phyloP scores from a whole-genome alignment of 2,329 filamentous ascomycete species.

The Aspergillus tamarii region DNA sequence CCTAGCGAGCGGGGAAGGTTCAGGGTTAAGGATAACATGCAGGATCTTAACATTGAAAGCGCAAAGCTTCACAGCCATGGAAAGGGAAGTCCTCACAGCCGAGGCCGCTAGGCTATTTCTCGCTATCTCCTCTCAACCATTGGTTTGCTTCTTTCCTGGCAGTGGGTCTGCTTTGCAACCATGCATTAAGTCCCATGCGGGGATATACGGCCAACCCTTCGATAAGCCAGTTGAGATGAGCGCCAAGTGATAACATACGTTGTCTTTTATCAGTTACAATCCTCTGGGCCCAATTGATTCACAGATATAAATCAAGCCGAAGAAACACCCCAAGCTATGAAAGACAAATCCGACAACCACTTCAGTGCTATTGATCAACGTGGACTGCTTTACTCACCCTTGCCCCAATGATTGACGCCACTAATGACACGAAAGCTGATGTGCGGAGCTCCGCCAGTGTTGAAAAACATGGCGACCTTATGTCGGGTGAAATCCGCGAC shows the following conservation, averaged over 20 bases:
- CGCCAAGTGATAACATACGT: conserved; percentile 13
- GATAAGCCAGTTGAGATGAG: background rate
- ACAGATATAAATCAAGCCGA: background rate
- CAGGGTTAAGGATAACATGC: background rate
- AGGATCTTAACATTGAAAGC: background rate
- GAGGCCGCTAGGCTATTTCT: background rate
- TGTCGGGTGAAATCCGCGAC: conserved; percentile 35
- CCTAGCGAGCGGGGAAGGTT: background rate
- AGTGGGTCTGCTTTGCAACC: background rate
- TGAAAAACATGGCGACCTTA: conserved; percentile 25
- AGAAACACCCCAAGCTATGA: background rate
- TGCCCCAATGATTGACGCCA: conserved; percentile 16
- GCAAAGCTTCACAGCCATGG: background rate
- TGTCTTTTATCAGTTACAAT: conserved; percentile 5
- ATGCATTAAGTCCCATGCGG: background rate
- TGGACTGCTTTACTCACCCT: background rate
- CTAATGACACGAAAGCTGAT: conserved; percentile 24
- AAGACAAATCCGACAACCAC: background rate
- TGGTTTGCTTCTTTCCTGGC: background rate
- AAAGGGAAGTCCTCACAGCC: background rate
- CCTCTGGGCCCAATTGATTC: background rate
- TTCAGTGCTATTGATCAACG: background rate
- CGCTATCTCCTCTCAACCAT: background rate
- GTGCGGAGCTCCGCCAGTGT: conserved; percentile 10
- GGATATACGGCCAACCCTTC: background rate